Percentiles rank a stretch among this genome's conserved stretches.
Evolutionary conservation across 2,329 filamentous ascomycete genomes (phyloP).

Genomic region (Cyanodermella asteris): DNA sequence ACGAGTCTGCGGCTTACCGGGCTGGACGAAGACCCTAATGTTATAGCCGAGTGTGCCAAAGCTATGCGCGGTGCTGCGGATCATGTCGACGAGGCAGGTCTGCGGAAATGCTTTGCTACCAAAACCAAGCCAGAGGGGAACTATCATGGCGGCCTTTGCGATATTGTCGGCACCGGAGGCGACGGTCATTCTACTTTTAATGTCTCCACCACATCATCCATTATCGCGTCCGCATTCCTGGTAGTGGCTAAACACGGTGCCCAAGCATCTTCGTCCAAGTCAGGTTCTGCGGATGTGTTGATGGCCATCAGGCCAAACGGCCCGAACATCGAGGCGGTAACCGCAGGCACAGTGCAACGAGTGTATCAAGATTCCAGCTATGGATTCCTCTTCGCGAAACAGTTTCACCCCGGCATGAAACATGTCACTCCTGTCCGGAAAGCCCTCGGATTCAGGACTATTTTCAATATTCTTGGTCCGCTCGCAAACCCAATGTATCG

Average conservation of each 20-base stretch:
- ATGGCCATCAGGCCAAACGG: conserved; percentile 49
- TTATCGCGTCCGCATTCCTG: conserved; percentile 67
- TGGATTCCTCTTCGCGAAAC: conserved; percentile 83
- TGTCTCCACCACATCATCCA: conserved; percentile 85
- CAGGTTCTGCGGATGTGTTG: conserved; percentile 81
- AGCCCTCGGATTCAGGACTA: conserved; percentile 80
- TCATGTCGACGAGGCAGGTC: conserved; percentile 40
- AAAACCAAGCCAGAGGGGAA: conserved; percentile 43
- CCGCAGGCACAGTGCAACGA: conserved; percentile 43
- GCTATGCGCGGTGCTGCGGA: conserved; percentile 68
- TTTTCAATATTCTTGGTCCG: conserved; percentile 92
- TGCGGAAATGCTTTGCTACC: conserved; percentile 38
- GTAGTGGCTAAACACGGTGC: conserved; percentile 91
- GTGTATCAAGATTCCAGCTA: conserved; percentile 74
- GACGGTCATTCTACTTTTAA: conserved; percentile 98
- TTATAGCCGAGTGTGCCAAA: conserved; percentile 64
- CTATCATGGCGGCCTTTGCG: conserved; percentile 69
- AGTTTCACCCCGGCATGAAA: conserved; percentile 90
- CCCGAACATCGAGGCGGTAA: conserved; percentile 54
- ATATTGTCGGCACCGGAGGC: conserved; percentile 93
- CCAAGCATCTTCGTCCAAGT: conserved; percentile 82
- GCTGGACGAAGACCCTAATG: conserved; percentile 61
- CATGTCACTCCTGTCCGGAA: conserved; percentile 68
- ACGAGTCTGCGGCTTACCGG: conserved; percentile 84
- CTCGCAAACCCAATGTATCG: conserved; percentile 77